Evolutionary conservation across 1,139 yeast species (phyloP), one percentile per base, ranked within the genome.

Genomic region (Candida sojae): DNA sequence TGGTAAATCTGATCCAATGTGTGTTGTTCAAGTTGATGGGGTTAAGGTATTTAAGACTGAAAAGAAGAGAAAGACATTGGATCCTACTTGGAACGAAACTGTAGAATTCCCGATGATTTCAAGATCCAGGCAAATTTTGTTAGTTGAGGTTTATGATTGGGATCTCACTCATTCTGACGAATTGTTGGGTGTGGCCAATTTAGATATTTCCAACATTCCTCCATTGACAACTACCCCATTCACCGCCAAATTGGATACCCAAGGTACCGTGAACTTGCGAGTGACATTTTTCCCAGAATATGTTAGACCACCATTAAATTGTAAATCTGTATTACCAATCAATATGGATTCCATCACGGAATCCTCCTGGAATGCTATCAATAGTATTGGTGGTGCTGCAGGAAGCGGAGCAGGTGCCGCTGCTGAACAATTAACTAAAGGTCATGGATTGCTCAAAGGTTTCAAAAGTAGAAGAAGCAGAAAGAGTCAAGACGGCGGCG

Each of bases 1-100:
- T 59, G 93, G 93, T 50, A 84, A 83, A 57, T 83, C 92, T 4
- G 95, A 87, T 70, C 93, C 95, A 49, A 80, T 74, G 59, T 77
- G 77, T 44, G 66, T 67, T 12, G 64, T 86, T 28, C 70, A 64
- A 43, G 62, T 84, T 34, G 84, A 86, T 60, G 86, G 83, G 8
- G 61, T 71, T 35, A 75, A 78, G 56, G 65, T 83, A 5, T 80
- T 64, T 68, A 82, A 78, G 58, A 81, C 91, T 1, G 80, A 82
- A 49, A 77, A 75, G 54, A 73, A 83, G 57, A 83, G 85, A 65
- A 86, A 82, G 65, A 83, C 88, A 0, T 70, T 87, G 56, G 73
- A 79, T 48, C 95, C 95, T 30, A 71, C 71, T 5, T 87, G 90
- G 88, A 83, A 86, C 60, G 92, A 86, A 57, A 61, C 68, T 3